Base-by-base conservation (phyloP, 163 green algal species). In the Chlamydomonas reinhardtii region DNA sequence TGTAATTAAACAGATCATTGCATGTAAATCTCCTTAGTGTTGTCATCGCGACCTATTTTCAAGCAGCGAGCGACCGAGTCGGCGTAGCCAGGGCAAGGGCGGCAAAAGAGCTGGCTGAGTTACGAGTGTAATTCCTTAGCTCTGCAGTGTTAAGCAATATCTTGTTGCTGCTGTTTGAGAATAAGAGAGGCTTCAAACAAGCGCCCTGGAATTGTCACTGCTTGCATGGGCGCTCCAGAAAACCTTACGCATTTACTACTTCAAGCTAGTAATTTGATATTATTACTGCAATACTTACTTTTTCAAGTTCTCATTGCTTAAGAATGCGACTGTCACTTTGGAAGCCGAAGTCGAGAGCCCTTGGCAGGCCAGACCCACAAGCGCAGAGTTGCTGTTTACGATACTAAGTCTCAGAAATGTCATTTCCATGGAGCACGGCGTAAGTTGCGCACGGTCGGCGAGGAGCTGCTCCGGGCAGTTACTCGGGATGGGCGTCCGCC, bases 1-100 rank as follows among this genome's bases (percentile, higher is more conserved):
- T 99, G 93, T 99, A 99, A 0, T 90, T 93, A 74, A 99, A 96
- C 39, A 99, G 84, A 88, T 99, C 97, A 84, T 98, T 89, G 86
- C 94, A 98, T 0, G 91, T 97, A 75, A 99, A 99, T 0, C 95
- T 91, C 9, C 97, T 92, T 2, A 99, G 78, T 0, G 93, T 96
- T 5, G 96, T 98, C 98, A 99, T 99, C 4, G 59, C 22, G 59
- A 65, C 8, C 2, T 9, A 27, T 4, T 9, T 1, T 9, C 4
- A 27, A 65, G 17, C 59, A 48, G 59, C 59, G 20, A n/a, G 59
- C 20, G 59, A 14, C 4, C 11, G 24, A 65, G n/a, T 29, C 59
- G 22, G 59, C 56, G 59, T 16, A 5, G 0, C 2, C 19, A 65
- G 59, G 6, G 59, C 59, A n/a, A 65, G 59, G 48, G 48, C 48